A percentile compares a stretch with the other conserved stretches of the same genome.
phyloP scores from a whole-genome alignment of 495 filamentous ascomycete species.

The Tetracladium marchalianum region DNA sequence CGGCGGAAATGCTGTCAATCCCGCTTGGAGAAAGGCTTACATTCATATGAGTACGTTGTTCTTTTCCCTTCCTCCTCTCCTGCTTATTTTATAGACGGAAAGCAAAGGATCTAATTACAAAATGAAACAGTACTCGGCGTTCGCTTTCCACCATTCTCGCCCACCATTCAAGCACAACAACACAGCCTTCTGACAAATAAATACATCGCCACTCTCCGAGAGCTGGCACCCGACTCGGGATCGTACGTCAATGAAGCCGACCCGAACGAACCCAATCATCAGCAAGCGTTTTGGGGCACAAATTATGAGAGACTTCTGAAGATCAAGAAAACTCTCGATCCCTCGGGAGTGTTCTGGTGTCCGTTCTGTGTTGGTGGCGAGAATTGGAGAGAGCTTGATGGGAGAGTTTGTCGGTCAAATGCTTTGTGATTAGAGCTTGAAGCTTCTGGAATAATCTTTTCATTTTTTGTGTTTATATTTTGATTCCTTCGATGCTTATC shows the following conservation, averaged over 20 bases:
- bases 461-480: too few relatives aligned
- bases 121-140: too few relatives aligned
- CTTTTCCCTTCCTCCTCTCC: not conserved
- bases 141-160: too few relatives aligned
- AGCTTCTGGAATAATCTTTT: too few relatives aligned
- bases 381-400: constrained; percentile 35
- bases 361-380: constrained; percentile 51
- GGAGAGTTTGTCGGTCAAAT: constrained; percentile 19
- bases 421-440: not conserved
- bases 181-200: not conserved
- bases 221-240: constrained; percentile 10
- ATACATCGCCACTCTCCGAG: constrained; percentile 4
- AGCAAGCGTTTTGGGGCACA: constrained; percentile 39
- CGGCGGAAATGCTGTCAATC: constrained; percentile 25
- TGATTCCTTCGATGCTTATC: too few relatives aligned
- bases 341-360: constrained; percentile 48
- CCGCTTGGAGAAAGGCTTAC: constrained; percentile 34
- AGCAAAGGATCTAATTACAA: too few relatives aligned
- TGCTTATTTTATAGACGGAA: too few relatives aligned
- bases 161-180: too few relatives aligned
- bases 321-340: constrained; percentile 48
- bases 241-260: constrained; percentile 32
- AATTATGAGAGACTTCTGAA: constrained; percentile 35
- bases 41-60: constrained; percentile 19
- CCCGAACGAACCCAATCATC: constrained; percentile 34